Conservation (phyloP, 305 asterid species). For the Salvia sclarea region DNA sequence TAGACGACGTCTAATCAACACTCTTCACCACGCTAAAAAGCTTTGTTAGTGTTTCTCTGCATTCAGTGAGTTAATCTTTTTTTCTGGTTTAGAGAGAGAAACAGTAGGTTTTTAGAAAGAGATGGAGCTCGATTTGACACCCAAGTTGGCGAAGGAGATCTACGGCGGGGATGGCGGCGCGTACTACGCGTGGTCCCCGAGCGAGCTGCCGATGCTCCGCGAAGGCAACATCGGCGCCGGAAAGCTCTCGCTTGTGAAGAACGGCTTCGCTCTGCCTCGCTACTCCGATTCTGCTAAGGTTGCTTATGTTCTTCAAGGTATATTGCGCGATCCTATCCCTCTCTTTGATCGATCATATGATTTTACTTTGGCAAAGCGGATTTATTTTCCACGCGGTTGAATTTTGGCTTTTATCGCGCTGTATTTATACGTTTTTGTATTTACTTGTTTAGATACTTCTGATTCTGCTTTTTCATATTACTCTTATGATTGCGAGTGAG, state of each 20-base stretch:
- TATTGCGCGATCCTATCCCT: neutral
- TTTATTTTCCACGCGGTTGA: too few species aligned
- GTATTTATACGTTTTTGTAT: neutral
- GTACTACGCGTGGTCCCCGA: constrained; percentile 78
- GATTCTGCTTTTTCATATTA: neutral
- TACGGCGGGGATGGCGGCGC: constrained; percentile 85
- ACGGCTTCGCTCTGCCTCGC: constrained; percentile 74
- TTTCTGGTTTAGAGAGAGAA: constrained; percentile 7
- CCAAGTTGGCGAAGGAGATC: constrained; percentile 62
- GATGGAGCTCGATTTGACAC: constrained; percentile 83
- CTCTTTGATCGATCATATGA: neutral
- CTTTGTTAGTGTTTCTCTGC: neutral
- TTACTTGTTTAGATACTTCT: neutral
- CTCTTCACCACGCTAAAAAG: neutral
- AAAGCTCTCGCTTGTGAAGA: constrained; percentile 69
- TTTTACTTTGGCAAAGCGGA: neutral
- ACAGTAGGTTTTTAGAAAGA: constrained; percentile 8
- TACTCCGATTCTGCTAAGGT: constrained; percentile 90
- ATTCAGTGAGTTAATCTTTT: too few species aligned
- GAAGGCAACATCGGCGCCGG: constrained; percentile 89
- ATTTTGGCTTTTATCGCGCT: neutral
- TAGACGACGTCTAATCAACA: neutral
- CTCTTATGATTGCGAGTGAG: too few species aligned
- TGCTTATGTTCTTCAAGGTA: constrained; percentile 92
- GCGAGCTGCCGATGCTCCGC: constrained; percentile 72